Evolutionary conservation across 2,329 filamentous ascomycete species (phyloP), one percentile per base, ranked within the genome.

Genomic region (Fusarium incarnatum): DNA sequence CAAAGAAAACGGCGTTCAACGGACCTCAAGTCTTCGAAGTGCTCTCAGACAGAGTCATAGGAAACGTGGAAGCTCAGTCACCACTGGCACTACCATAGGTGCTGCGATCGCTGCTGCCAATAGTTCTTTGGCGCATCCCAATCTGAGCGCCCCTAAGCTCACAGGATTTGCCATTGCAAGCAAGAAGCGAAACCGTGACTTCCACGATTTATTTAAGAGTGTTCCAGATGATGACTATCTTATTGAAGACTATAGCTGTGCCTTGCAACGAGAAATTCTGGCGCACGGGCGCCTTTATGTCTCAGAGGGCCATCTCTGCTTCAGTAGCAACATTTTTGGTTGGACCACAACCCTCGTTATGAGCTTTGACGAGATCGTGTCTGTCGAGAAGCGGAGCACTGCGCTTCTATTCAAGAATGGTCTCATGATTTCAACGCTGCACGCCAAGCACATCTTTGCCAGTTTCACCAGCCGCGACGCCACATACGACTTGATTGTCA

Each of bases 311-410:
- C 95, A 99, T 78, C 89, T 99, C 48, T 99, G 96, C 83, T 99
- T 99, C 81, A 98, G 94, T 76, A 98, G 96, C 84, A 99, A 99
- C 78, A 99, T 99, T 71, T 88, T 99, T 48, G 96, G 96, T 56
- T 99, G 96, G 96, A 92, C 97, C 23, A 99, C 96, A 0, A 99
- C 96, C 2, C 84, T 99, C 44, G 95, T 99, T 55, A 97, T 99
- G 83, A 97, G 94, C 79, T 99, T 99, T 78, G 96, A 99, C 77
- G 96, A 99, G 80, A 93, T 99, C 61, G 93, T 98, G 22, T 94
- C 95, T 1, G 92, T 99, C 10, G 96, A 99, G 81, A 98, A 98
- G 83, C 92, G 97, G 79, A 98, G 91, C 78, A 99, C 96, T 0
- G 96, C 96, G 1, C 86, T 99, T 64, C 86, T 99, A 3, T 98